phyloP scores from a whole-genome alignment of 2,329 filamentous ascomycete species.

The Apiospora arundinis region DNA sequence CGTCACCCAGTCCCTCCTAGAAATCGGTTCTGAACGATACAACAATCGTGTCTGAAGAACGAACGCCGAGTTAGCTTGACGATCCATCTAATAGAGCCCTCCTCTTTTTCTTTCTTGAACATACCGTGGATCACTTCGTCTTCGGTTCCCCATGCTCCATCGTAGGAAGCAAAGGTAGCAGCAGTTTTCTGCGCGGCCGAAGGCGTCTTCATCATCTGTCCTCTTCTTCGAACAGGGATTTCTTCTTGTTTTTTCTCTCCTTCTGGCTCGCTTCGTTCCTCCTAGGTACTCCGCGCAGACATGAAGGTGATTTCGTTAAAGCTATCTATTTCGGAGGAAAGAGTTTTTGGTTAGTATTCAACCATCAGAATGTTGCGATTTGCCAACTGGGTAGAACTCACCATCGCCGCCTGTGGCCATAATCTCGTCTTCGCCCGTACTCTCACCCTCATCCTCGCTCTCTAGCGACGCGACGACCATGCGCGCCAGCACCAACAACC shows the following conservation, averaged over 20 bases:
- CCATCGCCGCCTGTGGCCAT: constrained; percentile 26
- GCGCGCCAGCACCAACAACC: constrained; percentile 49
- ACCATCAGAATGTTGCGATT: too few species aligned
- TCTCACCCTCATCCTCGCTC: constrained; percentile 26
- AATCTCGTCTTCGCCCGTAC: constrained; percentile 22
- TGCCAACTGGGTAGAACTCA: neutral
- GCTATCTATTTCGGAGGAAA: neutral
- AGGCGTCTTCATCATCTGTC: neutral
- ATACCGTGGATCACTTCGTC: neutral
- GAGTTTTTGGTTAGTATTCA: neutral
- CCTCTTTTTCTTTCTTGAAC: neutral
- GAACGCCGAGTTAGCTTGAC: neutral
- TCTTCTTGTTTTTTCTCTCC: neutral
- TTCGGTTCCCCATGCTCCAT: neutral
- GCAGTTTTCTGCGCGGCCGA: neutral
- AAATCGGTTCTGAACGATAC: neutral
- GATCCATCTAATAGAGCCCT: neutral
- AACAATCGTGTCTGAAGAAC: neutral
- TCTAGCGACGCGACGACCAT: constrained; percentile 36
- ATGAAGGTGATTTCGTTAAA: constrained; percentile 21
- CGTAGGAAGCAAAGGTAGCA: neutral
- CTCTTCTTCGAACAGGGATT: neutral
- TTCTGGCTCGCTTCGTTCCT: constrained; percentile 1
- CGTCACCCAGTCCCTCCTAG: neutral
- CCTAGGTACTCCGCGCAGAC: constrained; percentile 25